Evolutionary conservation across 2,329 filamentous ascomycete genomes (phyloP), one percentile per base, ranked within the genome.

Genomic region (Colletotrichum sp.): DNA sequence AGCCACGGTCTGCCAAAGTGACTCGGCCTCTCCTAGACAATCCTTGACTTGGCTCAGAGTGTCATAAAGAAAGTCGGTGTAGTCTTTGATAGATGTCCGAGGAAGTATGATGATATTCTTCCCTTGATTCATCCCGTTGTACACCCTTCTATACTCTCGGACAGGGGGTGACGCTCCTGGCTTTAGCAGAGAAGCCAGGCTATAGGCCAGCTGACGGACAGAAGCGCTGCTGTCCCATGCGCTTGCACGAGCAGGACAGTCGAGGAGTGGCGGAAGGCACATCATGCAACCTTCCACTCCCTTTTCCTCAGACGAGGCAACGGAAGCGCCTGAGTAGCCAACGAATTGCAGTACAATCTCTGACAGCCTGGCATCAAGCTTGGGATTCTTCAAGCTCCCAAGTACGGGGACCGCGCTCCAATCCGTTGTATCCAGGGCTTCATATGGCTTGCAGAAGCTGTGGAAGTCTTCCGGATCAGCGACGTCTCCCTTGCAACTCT

Each of bases 191-290:
- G 67, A 24, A 4, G 52, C 81, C 9, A 90, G 77, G 1, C 90
- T 89, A 79, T 93, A 93, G 3, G 89, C 91, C 26, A 93, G 78
- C 63, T 85, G 85, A 16, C 92, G 86, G 36, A 91, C 84, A 9
- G 81, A 71, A 30, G 84, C 86, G 71, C 90, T 90, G 73, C 89
- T 85, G 69, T 88, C 86, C 91, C 92, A 93, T 18, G 90, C 89
- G 79, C 88, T 92, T 59, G 88, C 87, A 34, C 88, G 87, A n/a
- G 82, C 80, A 22, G 89, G 88, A 72, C 88, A 89, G 77, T 93
- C 92, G 12, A 92, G 84, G 0, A 95, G 82, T 26, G 93, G 87
- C 0, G 93, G 92, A 1, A 96, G 87, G 81, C 93, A 96, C 15
- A 95, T 88, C 55, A 88, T 84, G 15, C 84, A 80, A 1, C 78